These are phyloP conservation scores for Stemphylium lycopersici DNA, from an alignment of 2,329 filamentous ascomycete species.

Conservation along the genomic window DNA sequence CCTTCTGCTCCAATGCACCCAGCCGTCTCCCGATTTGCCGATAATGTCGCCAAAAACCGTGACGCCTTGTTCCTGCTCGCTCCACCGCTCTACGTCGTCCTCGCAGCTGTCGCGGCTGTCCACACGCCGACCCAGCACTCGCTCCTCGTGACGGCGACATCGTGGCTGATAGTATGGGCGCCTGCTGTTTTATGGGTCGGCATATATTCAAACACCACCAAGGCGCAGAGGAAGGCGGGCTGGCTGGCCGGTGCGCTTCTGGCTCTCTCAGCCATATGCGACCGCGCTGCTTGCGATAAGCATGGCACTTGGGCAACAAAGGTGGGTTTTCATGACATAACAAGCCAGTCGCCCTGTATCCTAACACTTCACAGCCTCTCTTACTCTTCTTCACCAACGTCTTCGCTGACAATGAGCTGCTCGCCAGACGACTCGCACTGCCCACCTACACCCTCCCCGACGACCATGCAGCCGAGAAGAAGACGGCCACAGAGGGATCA, in stretches of 20 bases:
- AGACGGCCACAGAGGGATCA: constrained; percentile 19
- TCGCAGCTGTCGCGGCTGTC: constrained; percentile 43
- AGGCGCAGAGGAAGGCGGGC: constrained; percentile 31
- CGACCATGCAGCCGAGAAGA: constrained; percentile 25
- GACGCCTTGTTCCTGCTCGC: constrained; percentile 31
- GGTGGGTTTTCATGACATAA: constrained; percentile 36
- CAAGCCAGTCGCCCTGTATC: neutral
- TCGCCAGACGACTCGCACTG: constrained; percentile 31
- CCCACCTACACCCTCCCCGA: constrained; percentile 31
- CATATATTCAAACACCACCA: constrained; percentile 34
- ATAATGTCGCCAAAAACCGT: constrained; percentile 42
- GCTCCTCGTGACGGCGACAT: constrained; percentile 51
- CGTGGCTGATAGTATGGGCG: constrained; percentile 52
- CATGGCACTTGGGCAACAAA: constrained; percentile 55
- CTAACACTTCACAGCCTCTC: constrained; percentile 36
- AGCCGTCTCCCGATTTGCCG: constrained; percentile 35
- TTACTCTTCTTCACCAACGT: constrained; percentile 43
- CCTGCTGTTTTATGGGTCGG: constrained; percentile 43
- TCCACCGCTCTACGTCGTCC: constrained; percentile 43
- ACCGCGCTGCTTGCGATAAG: constrained; percentile 52
- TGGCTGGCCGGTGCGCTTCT: constrained; percentile 53
- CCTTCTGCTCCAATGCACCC: constrained; percentile 47
- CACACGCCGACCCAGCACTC: constrained; percentile 48
- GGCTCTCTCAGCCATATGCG: constrained; percentile 52
- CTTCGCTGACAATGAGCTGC: constrained; percentile 36